phyloP scores from a whole-genome alignment of 129 eudicot species.

The Tanacetum coccineum region DNA sequence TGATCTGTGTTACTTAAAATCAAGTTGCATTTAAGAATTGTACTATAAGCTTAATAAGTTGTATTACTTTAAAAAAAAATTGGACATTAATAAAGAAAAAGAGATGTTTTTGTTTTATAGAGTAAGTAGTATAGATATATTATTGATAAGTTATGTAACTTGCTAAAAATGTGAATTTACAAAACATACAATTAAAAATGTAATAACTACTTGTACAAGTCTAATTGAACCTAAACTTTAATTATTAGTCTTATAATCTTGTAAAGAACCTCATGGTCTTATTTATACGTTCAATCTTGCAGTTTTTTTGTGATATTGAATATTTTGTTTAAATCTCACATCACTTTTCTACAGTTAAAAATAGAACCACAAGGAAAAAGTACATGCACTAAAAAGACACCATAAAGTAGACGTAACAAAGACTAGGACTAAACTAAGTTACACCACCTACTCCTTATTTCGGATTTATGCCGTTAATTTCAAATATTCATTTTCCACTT shows the following conservation, averaged over 20 bases:
- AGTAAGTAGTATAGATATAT: no score
- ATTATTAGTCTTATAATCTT: conserved; percentile 5
- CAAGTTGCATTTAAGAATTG: no score
- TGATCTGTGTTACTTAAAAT: no score
- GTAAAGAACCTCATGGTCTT: conserved; percentile 11
- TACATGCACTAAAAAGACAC: neutral
- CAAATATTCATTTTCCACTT: conserved; percentile 9
- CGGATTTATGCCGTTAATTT: conserved; percentile 30
- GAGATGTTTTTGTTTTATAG: no score
- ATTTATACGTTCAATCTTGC: neutral
- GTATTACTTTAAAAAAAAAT: no score
- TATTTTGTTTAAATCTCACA: conserved; percentile 5
- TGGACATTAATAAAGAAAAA: no score
- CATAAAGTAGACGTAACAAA: neutral
- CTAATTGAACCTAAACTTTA: neutral
- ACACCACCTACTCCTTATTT: conserved; percentile 19
- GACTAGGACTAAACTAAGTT: neutral
- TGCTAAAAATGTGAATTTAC: no score
- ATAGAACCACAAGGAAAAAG: conserved; percentile 13
- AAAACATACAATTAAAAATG: no score
- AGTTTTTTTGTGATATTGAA: neutral
- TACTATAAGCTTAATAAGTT: no score
- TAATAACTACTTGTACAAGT: no score
- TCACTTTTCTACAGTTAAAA: neutral
- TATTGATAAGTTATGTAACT: no score